Evolutionary conservation across 148 eudicot genomes (phyloP), one percentile per base, ranked within the genome.

Genomic region (Beta vulgaris): DNA sequence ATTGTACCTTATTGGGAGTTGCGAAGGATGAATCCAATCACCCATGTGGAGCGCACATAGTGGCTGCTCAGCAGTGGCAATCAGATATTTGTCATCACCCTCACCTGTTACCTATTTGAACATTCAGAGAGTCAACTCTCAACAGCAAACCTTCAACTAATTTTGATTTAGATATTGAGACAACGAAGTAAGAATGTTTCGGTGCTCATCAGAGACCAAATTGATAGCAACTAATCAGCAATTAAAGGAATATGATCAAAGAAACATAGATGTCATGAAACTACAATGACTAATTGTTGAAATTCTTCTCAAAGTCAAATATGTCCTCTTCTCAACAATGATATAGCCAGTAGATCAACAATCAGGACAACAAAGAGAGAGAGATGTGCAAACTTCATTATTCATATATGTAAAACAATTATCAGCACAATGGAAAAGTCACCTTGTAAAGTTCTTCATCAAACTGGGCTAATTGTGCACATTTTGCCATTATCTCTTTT

Each of bases 391-490:
- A 35, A 36, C 35, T 36, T 5, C 61, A 23, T 51, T 19, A 19
- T 3, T n/a, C n/a, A n/a, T 18, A 4, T 48, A 48, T 32, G 0
- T 13, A 32, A 58, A 32, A 16, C n/a, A 61, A 2, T 65, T 35
- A 12, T 10, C 46, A n/a, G 29, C 18, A 23, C 29, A 7, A 7
- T 19, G 21, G 18, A 61, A 23, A 65, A 25, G 7, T 77, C 73
- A 94, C 98, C 96, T 89, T 92, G 91, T 95, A 95, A 48, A 95
- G 97, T 77, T 92, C 96, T 81, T 95, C 97, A 83, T 95, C 98
- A 71, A 95, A 95, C 63, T 95, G 97, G 15, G 98, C 96, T 75
- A 95, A 80, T 71, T 95, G 98, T n/a, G 98, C 97, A 85, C 98
- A 95, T 82, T 86, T 92, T 71, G 87, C 96, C 98, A 95, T 95